These are phyloP conservation scores for Colletotrichum shisoi DNA, from an alignment of 2,329 filamentous ascomycete species.

Conservation along the genomic window DNA sequence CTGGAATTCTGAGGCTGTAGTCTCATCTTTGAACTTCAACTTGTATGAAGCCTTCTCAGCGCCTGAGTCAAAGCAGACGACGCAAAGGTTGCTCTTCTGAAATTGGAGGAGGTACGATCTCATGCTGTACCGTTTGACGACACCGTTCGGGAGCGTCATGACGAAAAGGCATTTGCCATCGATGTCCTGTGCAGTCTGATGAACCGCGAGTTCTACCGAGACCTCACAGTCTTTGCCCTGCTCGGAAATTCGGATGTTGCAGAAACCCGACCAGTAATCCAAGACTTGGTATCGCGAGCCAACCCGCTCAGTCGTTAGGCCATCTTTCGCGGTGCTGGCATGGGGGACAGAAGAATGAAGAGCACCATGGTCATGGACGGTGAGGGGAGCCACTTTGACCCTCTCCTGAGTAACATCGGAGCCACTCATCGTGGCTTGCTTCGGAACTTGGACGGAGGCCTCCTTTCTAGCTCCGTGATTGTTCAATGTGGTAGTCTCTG, in stretches of 20 bases:
- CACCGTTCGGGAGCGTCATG: background rate
- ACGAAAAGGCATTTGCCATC: background rate
- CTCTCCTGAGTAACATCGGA: background rate
- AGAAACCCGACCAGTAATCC: conserved; percentile 1
- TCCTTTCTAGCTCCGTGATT: background rate
- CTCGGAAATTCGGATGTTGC: background rate
- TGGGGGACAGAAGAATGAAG: background rate
- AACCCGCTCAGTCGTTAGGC: background rate
- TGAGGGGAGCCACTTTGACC: background rate
- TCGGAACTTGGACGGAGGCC: background rate
- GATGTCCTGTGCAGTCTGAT: background rate
- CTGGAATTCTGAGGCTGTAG: background rate
- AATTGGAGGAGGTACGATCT: background rate
- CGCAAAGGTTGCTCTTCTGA: background rate
- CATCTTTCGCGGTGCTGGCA: background rate
- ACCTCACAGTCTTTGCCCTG: background rate
- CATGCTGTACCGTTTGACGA: conserved; percentile 1
- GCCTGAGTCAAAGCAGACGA: background rate
- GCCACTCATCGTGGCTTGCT: background rate
- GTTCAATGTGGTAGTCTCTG: background rate
- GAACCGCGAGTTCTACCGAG: background rate
- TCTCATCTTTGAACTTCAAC: background rate
- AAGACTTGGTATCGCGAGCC: background rate
- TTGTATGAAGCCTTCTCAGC: background rate
- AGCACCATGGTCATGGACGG: background rate